Percentiles rank a stretch among this genome's conserved stretches.
Conservation (phyloP, 768 basidiomycete species). For the Arthromyces matolae region DNA sequence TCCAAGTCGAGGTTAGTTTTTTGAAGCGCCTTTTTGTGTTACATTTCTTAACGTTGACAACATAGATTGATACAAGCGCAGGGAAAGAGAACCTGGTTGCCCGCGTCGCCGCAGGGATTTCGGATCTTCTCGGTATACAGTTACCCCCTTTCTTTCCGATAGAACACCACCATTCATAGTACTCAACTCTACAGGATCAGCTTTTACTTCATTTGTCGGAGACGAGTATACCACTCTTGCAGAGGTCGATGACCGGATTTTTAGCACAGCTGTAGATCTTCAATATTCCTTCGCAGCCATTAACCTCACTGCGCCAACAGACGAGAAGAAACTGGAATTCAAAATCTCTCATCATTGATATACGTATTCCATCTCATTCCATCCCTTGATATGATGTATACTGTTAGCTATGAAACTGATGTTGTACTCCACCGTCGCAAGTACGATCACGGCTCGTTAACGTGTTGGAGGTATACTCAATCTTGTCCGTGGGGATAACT, state of each 20-base stretch:
- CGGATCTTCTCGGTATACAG: conserved; percentile 76
- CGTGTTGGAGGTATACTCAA: no score
- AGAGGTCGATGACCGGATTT: conserved; percentile 84
- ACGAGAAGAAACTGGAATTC: conserved; percentile 53
- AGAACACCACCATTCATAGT: conserved; percentile 41
- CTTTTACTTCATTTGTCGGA: conserved; percentile 74
- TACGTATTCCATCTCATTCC: no score
- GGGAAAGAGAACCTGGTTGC: conserved; percentile 63
- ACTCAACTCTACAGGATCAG: conserved; percentile 85
- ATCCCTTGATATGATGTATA: no score
- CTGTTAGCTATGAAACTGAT: no score
- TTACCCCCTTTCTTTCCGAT: background rate
- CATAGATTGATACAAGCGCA: conserved; percentile 59
- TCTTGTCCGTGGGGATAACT: no score
- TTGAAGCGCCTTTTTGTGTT: background rate
- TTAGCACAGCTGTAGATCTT: conserved; percentile 85
- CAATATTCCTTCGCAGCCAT: conserved; percentile 60
- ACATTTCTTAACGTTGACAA: background rate
- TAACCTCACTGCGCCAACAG: conserved; percentile 41
- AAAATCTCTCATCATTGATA: no score
- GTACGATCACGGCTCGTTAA: no score
- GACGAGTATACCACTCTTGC: conserved; percentile 88
- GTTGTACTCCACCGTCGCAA: no score
- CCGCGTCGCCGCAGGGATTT: conserved; percentile 62
- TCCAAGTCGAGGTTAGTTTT: conserved; percentile 48